Conservation (phyloP, 139 green algal genomes). For the Limnomonas spitsbergensis region DNA sequence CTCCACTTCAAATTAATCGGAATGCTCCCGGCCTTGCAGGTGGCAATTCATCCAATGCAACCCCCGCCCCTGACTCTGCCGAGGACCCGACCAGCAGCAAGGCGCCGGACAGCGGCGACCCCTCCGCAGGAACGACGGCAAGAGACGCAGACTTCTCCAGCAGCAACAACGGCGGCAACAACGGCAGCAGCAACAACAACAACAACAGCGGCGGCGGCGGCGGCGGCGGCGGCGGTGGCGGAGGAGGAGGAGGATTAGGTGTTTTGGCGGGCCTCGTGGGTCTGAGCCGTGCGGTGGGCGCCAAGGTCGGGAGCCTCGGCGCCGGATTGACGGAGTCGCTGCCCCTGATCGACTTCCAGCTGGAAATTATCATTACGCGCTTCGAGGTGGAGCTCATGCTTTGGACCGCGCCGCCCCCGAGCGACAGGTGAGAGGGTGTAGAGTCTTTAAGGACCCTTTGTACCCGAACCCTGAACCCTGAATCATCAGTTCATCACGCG, state of each 20-base stretch:
- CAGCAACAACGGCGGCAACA: not conserved
- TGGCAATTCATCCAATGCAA: too few species aligned
- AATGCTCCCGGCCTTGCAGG: too few species aligned
- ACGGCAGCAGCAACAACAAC: not conserved
- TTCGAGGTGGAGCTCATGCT: constrained; percentile 12
- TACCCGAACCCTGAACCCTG: too few species aligned
- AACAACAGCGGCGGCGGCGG: not conserved
- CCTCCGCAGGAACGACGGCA: not conserved
- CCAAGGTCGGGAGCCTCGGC: not conserved
- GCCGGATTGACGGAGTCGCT: not conserved
- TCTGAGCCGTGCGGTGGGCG: not conserved
- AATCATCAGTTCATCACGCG: too few species aligned
- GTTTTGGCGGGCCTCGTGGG: not conserved
- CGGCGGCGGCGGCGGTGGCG: not conserved
- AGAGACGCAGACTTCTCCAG: too few species aligned
- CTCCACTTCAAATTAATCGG: too few species aligned
- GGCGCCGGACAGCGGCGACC: not conserved
- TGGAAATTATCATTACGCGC: constrained; percentile 9
- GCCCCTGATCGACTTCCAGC: not conserved
- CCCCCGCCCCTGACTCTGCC: not conserved
- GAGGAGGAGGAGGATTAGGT: not conserved
- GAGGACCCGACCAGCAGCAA: not conserved
- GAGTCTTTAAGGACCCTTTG: too few species aligned
- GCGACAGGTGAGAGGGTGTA: constrained; percentile 9
- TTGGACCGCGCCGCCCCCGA: not conserved